Evolutionary conservation across 345 rosid species (phyloP), one percentile per base, ranked within the genome.

Genomic region (Orychophragmus violaceus): DNA sequence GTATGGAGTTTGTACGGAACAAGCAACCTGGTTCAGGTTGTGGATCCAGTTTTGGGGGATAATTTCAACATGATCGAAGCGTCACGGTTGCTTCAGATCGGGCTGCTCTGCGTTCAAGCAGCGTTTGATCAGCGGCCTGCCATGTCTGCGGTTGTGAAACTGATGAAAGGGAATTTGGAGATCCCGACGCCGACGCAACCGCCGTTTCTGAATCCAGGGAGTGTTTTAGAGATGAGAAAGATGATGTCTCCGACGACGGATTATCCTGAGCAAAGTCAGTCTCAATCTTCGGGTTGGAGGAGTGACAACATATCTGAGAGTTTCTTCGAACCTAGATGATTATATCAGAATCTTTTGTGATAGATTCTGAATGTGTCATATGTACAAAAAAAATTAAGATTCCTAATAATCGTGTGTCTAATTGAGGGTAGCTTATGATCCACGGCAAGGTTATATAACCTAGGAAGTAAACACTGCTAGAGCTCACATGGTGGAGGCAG

Each of bases 41-140:
- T 86, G 49, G 98, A 89, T 82, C 87, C 89, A 16, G 18, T 48
- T 13, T 62, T 92, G 19, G 72, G 51, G 6, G 82, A 77, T 14
- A 71, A 83, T 49, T 81, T 85, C 65, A 71, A 48, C 45, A 77
- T 37, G 57, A 76, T 76, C 8, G 84, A 84, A 70, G 88, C 84
- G 14, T 72, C 79, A 3, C 73, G 79, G 24, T 29, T 84, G 36
- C 85, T 92, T 70, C 80, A 78, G 51, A 80, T 92, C 25, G 96
- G 90, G 24, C 76, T 92, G 7, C 89, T 92, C 12, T 89, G 98
- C 35, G 86, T 81, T 8, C 98, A 92, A 76, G 96, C 98, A 59
- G 81, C 89, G 17, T 81, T 86, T 60, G 95, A 89, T 63, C 80
- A 81, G 68, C 85, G 98, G 39, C 96, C 98, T 16, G 70, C 84